phyloP scores from a whole-genome alignment of 768 basidiomycete genomes.

The Rubroboletus pulcherrimus region DNA sequence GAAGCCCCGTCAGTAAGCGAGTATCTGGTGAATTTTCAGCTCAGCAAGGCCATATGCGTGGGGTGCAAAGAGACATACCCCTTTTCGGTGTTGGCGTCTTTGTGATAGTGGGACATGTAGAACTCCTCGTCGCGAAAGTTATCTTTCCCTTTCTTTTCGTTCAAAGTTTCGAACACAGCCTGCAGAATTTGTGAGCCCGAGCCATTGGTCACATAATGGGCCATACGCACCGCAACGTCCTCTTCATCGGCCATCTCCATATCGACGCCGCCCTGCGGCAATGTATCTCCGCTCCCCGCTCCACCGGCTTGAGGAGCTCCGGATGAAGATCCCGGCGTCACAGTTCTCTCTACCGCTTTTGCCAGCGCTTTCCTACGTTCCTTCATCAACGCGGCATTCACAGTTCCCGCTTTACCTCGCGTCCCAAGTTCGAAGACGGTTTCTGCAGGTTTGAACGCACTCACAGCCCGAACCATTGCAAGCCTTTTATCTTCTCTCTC shows the following conservation, averaged over 20 bases:
- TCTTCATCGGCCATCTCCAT: constrained; percentile 77
- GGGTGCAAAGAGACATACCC: constrained; percentile 54
- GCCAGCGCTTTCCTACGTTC: constrained; percentile 74
- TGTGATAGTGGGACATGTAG: constrained; percentile 91
- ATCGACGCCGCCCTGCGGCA: constrained; percentile 26
- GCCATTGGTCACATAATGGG: not conserved
- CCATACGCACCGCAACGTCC: constrained; percentile 58
- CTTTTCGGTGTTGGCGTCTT: constrained; percentile 82
- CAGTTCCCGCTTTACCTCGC: constrained; percentile 56
- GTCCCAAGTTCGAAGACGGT: constrained; percentile 89
- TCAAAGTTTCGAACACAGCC: constrained; percentile 63
- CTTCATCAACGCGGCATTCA: constrained; percentile 78
- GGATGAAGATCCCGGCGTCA: constrained; percentile 28
- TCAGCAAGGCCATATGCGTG: not conserved
- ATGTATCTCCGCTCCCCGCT: constrained; percentile 33
- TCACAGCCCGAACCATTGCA: constrained; percentile 68
- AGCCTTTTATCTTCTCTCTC: constrained; percentile 46
- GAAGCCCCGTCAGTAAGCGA: constrained; percentile 86
- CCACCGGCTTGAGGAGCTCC: constrained; percentile 32
- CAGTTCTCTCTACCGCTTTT: constrained; percentile 55
- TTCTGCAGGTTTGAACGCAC: constrained; percentile 79
- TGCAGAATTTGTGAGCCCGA: constrained; percentile 27
- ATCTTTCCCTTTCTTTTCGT: constrained; percentile 40
- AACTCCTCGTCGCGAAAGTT: constrained; percentile 77
- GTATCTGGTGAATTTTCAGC: constrained; percentile 50